A percentile compares a stretch with the other conserved stretches of the same genome.
Conservation (phyloP, 1,284 basidiomycete genomes). For the Ustilago crameri region DNA sequence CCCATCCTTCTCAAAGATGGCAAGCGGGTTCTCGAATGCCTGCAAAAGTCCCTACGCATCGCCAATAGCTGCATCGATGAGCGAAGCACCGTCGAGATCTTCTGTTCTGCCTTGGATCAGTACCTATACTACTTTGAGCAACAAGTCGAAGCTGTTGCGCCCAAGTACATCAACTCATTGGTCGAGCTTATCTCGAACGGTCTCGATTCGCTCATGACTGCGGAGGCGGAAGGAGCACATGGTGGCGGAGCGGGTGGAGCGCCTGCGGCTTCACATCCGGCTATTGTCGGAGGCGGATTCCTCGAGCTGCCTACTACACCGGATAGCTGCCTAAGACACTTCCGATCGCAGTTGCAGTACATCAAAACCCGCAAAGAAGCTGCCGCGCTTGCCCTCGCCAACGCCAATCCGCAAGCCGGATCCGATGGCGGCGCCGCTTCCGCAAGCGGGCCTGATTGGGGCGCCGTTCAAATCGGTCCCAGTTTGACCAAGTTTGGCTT, state of each 20-base stretch:
- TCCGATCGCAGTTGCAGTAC: conserved; percentile 85
- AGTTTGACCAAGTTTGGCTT: conserved; percentile 50
- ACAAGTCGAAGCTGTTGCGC: conserved; percentile 62
- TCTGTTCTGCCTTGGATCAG: conserved; percentile 64
- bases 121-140: conserved; percentile 68
- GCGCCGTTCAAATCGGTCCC: conserved; percentile 50
- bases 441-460: conserved; percentile 55
- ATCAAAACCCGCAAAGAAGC: conserved; percentile 79
- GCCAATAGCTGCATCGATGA: conserved; percentile 67
- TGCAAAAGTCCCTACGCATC: conserved; percentile 66
- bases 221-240: conserved; percentile 27
- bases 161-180: conserved; percentile 65
- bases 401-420: conserved; percentile 37
- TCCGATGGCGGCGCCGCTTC: conserved; percentile 14
- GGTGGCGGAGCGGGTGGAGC: conserved; percentile 15
- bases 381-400: conserved; percentile 26
- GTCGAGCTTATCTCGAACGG: conserved; percentile 65
- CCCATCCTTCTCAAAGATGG: conserved; percentile 60
- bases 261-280: conserved; percentile 19
- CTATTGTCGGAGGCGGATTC: conserved; percentile 73
- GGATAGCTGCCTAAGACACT: conserved; percentile 90
- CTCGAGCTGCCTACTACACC: conserved; percentile 89
- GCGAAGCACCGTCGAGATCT: conserved; percentile 64
- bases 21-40: conserved; percentile 65
- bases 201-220: conserved; percentile 46